Conservation (phyloP, 345 rosid genomes). For the Eucalyptus paniculata region DNA sequence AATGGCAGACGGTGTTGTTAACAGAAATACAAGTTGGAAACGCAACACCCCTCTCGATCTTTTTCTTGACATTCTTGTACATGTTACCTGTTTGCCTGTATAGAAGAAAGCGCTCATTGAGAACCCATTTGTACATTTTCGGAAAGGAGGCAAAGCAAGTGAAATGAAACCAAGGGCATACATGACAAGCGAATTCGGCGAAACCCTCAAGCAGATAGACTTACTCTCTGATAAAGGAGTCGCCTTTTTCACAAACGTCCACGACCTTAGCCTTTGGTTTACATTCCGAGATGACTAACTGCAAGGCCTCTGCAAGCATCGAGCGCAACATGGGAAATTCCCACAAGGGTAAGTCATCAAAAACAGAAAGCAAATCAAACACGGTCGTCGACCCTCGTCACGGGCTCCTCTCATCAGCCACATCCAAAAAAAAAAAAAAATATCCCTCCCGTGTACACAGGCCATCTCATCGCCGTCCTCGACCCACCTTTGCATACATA, state of each 20-base stretch:
- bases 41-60: slow-evolving; percentile 90
- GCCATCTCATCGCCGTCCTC: neutral
- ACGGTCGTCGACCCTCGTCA: neutral
- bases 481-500: neutral
- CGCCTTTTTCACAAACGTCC: slow-evolving; percentile 85
- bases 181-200: neutral
- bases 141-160: neutral
- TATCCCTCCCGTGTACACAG: neutral
- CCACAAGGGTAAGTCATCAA: neutral
- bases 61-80: slow-evolving; percentile 93
- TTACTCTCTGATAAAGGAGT: slow-evolving; percentile 79
- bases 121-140: neutral
- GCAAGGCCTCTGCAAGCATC: slow-evolving; percentile 66
- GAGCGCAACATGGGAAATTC: neutral
- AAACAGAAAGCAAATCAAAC: neutral
- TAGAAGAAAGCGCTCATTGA: neutral
- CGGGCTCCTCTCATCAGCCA: neutral
- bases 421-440: neutral
- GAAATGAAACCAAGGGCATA: neutral
- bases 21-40: slow-evolving; percentile 93
- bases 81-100: slow-evolving; percentile 73
- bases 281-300: slow-evolving; percentile 64
- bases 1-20: slow-evolving; percentile 80
- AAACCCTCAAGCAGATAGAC: neutral
- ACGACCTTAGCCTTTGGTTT: slow-evolving; percentile 82